A percentile compares a stretch with the other conserved stretches of the same genome.
Evolutionary conservation across 768 basidiomycete genomes (phyloP).

Genomic region (Kwoniella sp.): DNA sequence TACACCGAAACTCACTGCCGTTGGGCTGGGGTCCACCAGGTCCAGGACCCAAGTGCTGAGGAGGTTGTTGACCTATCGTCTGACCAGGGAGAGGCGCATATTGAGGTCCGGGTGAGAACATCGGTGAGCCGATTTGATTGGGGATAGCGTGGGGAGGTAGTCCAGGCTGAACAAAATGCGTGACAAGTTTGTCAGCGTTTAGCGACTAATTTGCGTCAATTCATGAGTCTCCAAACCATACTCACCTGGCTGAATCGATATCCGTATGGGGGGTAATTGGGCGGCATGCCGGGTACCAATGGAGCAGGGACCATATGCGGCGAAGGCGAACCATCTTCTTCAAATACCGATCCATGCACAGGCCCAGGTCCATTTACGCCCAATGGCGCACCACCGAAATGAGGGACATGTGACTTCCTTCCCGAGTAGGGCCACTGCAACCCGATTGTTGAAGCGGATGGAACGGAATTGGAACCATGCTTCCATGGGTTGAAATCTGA

Average conservation of each 20-base stretch:
- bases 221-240: too few species aligned
- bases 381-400: conserved; percentile 58
- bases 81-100: conserved; percentile 25
- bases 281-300: conserved; percentile 29
- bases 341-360: conserved; percentile 1
- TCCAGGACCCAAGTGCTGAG: conserved; percentile 37
- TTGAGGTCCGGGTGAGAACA: conserved; percentile 43
- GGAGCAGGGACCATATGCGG: conserved; percentile 28
- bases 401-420: conserved; percentile 79
- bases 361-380: conserved; percentile 6
- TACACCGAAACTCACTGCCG: conserved; percentile 29
- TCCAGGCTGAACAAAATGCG: conserved; percentile 28
- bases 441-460: conserved; percentile 68
- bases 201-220: too few species aligned
- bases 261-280: conserved; percentile 34
- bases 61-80: conserved; percentile 22
- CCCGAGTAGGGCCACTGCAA: conserved; percentile 86
- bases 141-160: conserved; percentile 30
- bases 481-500: conserved; percentile 98
- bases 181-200: too few species aligned
- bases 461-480: conserved; percentile 76
- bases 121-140: conserved; percentile 32
- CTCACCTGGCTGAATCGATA: conserved; percentile 35
- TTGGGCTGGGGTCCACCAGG: conserved; percentile 28
- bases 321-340: conserved; percentile 17